These are phyloP conservation scores for Guillardia theta DNA, from an alignment of 78 protist species.

Conservation along the genomic window DNA sequence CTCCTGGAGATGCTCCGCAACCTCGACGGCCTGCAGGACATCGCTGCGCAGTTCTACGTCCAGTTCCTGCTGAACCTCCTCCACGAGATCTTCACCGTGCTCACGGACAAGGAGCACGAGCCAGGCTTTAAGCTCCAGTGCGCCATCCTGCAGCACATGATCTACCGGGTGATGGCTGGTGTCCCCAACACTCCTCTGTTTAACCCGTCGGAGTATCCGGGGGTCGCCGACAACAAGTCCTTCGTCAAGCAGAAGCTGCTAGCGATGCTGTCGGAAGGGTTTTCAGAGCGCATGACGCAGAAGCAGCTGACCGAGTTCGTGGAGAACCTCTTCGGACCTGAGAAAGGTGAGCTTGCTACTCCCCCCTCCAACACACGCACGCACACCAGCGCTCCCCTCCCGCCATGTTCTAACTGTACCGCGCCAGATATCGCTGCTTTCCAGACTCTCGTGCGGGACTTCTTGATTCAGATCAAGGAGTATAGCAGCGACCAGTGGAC, in stretches of 20 bases:
- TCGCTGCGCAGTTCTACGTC: conserved; percentile 55
- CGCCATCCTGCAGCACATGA: neutral
- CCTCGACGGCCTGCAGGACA: conserved; percentile 2
- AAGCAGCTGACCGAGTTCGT: conserved; percentile 24
- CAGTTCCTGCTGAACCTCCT: conserved; percentile 49
- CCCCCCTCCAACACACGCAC: neutral
- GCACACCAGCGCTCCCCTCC: neutral
- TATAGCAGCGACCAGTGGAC: conserved; percentile 14
- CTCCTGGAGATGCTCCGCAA: conserved; percentile 57
- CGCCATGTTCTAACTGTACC: neutral
- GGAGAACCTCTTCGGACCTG: neutral
- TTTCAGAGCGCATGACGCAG: neutral
- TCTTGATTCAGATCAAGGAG: conserved; percentile 50
- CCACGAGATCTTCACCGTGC: conserved; percentile 62
- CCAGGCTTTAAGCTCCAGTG: conserved; percentile 62
- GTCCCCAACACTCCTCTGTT: neutral
- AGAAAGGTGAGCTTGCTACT: neutral
- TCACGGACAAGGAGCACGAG: conserved; percentile 84
- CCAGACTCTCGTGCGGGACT: conserved; percentile 62
- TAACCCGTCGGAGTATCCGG: neutral
- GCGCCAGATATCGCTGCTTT: conserved; percentile 40
- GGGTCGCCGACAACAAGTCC: neutral
- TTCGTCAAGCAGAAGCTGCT: neutral
- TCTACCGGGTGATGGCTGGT: neutral
- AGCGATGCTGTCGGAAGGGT: neutral